A percentile compares a stretch with the other conserved stretches of the same genome.
Evolutionary conservation across 225 moss, liverwort and hornwort species (phyloP).

Genomic region (Sphagnum tenellum): DNA sequence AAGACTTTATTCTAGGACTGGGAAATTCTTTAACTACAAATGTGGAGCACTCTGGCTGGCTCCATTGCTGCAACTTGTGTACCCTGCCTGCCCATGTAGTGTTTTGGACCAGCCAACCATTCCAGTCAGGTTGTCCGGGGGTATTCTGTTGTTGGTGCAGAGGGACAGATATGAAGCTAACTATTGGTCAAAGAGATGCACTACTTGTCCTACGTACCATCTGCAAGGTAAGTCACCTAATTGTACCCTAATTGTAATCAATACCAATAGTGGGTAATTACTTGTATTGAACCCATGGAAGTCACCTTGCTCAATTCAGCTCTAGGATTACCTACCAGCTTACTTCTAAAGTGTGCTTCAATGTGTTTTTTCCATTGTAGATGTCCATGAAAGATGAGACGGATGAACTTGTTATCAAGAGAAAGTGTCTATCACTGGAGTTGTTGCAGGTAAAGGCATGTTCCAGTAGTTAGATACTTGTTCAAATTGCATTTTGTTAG

Average conservation of each 20-base stretch:
- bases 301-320: too few species aligned
- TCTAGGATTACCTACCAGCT: too few species aligned
- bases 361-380: conserved; percentile 14
- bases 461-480: neutral
- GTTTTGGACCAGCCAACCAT: neutral
- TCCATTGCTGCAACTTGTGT: too few species aligned
- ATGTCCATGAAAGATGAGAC: conserved; percentile 78
- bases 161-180: conserved; percentile 65
- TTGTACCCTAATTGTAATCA: too few species aligned
- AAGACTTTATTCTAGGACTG: too few species aligned
- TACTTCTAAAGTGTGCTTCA: too few species aligned
- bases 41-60: too few species aligned
- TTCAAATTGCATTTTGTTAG: too few species aligned
- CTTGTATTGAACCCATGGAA: too few species aligned
- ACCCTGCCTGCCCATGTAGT: too few species aligned
- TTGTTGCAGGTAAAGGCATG: conserved; percentile 53
- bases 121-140: neutral
- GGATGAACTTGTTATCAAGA: conserved; percentile 70
- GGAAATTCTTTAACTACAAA: too few species aligned
- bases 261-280: too few species aligned
- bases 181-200: conserved; percentile 80
- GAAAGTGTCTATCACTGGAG: conserved; percentile 80
- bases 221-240: conserved; percentile 57
- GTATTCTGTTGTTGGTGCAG: conserved; percentile 21
- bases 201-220: conserved; percentile 72